Evolutionary conservation across 1,139 yeast genomes (phyloP), one percentile per base, ranked within the genome.

Genomic region (Taphrina communis): DNA sequence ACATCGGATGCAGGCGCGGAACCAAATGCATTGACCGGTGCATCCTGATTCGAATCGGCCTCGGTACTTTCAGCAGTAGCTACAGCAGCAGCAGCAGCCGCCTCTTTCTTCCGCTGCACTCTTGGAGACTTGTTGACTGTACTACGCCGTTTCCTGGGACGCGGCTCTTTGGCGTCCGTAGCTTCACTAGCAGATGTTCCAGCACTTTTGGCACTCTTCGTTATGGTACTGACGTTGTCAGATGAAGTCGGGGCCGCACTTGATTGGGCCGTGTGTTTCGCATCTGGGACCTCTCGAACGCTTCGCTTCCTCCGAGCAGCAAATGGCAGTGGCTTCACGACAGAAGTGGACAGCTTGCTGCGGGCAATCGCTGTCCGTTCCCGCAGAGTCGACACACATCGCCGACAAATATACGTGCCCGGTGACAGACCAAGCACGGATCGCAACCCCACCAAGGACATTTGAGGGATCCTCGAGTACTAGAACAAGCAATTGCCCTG

Each of bases 301-400:
- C n/a, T 44, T n/a, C 48, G 48, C 48, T 44, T 44, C 53, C 7
- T 50, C 6, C 53, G 36, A 50, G 36, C 36, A 21, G 1, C 14
- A 6, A 11, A 35, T 21, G 53, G 36, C 3, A 50, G 1, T 21
- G 53, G 53, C 11, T 21, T 21, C 36, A 11, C 53, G 53, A 21
- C 11, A 50, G 36, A 21, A n/a, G 51, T 8, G 6, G 53, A 6
- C 36, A 6, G 53, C 31, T 50, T 25, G 36, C 5, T n/a, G 12
- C 53, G 53, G 4, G 53, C 53, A 21, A 50, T 50, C 31, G 53
- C 53, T 35, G n/a, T 17, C 36, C 53, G 11, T n/a, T 50, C 36
- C 19, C n/a, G 19, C 53, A 50, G 11, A 11, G 53, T 50, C 53
- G 53, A 50, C n/a, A 50, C 53, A 50, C 53, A 50, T 50, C 53